These are phyloP conservation scores for Kalanchoe fedtschenkoi DNA, from an alignment of 164 flowering plant genomes.

Conservation along the genomic window DNA sequence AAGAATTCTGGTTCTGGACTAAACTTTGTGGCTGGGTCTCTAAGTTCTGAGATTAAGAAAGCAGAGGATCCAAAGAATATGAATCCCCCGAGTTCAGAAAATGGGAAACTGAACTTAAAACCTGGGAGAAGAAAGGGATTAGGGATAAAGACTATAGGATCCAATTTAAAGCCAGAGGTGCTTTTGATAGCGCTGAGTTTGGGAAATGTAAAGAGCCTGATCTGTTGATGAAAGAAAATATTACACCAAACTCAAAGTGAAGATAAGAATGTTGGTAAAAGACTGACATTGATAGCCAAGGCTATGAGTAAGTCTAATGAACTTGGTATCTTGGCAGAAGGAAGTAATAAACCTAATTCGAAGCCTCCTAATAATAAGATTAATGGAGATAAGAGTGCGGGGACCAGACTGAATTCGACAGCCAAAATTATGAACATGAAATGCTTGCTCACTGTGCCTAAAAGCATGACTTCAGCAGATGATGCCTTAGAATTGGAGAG, in stretches of 20 bases:
- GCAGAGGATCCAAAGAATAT: background rate
- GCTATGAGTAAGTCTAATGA: slow-evolving; percentile 13
- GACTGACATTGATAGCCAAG: slow-evolving; percentile 18
- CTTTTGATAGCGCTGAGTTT: slow-evolving; percentile 1
- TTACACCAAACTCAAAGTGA: slow-evolving; percentile 15
- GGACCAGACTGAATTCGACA: slow-evolving; percentile 27
- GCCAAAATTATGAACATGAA: slow-evolving; percentile 18
- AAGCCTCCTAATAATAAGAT: slow-evolving; percentile 23
- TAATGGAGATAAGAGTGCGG: slow-evolving; percentile 35
- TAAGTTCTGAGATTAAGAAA: background rate
- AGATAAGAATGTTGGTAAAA: slow-evolving; percentile 39
- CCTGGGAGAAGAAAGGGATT: background rate
- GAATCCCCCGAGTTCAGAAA: background rate
- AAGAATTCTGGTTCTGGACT: background rate
- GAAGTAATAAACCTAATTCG: slow-evolving; percentile 12
- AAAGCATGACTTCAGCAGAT: background rate
- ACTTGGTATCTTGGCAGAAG: slow-evolving; percentile 11
- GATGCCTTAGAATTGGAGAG: background rate
- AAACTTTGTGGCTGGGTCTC: background rate
- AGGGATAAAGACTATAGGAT: background rate
- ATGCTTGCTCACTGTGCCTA: slow-evolving; percentile 20
- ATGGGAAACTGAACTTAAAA: background rate
- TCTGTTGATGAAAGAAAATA: slow-evolving; percentile 13
- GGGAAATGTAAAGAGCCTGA: slow-evolving; percentile 11
- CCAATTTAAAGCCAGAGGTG: background rate